These are phyloP conservation scores for Tylopilus felleus DNA, from an alignment of 768 basidiomycete species.

Conservation along the genomic window DNA sequence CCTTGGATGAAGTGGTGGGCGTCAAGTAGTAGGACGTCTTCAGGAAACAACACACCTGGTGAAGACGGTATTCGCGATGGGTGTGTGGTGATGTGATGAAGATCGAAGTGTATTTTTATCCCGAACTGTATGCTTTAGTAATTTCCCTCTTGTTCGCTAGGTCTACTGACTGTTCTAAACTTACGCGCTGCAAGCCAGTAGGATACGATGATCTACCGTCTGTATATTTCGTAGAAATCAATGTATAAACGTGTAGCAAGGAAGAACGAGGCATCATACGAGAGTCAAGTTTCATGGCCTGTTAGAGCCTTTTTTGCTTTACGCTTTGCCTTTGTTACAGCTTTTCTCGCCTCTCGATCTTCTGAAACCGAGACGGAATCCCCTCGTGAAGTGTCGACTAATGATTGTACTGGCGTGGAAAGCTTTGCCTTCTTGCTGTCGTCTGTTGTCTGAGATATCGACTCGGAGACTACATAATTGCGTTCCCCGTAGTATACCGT, in stretches of 20 bases:
- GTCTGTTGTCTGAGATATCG: neutral
- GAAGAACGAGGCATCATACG: conserved; percentile 9
- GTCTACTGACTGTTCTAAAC: conserved; percentile 13
- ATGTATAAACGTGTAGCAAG: conserved; percentile 9
- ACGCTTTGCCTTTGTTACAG: conserved; percentile 35
- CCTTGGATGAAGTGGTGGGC: conserved; percentile 33
- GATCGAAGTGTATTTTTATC: conserved; percentile 26
- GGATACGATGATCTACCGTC: conserved; percentile 12
- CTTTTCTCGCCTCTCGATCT: conserved; percentile 22
- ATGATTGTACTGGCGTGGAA: neutral
- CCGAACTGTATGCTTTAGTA: conserved; percentile 28
- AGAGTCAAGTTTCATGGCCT: conserved; percentile 2
- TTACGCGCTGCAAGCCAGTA: conserved; percentile 14
- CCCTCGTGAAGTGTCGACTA: conserved; percentile 13
- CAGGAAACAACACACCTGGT: conserved; percentile 51
- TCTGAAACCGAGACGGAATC: conserved; percentile 23
- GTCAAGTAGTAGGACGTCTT: conserved; percentile 45
- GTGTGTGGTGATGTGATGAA: conserved; percentile 62
- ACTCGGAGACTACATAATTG: conserved; percentile 15
- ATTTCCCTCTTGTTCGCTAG: conserved; percentile 9
- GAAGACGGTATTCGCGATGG: conserved; percentile 51
- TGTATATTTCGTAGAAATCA: conserved; percentile 15
- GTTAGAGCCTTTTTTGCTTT: conserved; percentile 36
- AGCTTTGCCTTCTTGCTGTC: conserved; percentile 11
- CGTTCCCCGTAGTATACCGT: conserved; percentile 28